Evolutionary conservation across 1,284 basidiomycete species (phyloP).

Genomic region (Malassezia slooffiae): DNA sequence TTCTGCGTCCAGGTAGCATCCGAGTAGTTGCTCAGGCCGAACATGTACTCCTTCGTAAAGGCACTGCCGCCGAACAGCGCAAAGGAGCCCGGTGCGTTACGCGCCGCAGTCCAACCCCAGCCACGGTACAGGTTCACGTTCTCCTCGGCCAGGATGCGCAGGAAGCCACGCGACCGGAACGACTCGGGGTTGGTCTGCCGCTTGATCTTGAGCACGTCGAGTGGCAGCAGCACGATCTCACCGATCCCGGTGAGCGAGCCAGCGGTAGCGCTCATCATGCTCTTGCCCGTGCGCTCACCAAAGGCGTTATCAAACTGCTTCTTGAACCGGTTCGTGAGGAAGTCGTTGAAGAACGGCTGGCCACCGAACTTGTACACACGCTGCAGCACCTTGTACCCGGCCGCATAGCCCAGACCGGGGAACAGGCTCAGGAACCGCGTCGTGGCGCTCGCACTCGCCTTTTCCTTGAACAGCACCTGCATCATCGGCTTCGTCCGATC

Average conservation of each 20-base stretch:
- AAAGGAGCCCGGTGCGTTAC: conserved; percentile 91
- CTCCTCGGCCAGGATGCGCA: conserved; percentile 84
- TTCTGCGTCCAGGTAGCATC: conserved; percentile 87
- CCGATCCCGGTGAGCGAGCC: conserved; percentile 60
- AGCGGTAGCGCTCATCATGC: conserved; percentile 88
- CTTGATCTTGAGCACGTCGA: conserved; percentile 97
- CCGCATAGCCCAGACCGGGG: conserved; percentile 94
- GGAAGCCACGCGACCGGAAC: conserved; percentile 56
- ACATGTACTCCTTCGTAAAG: conserved; percentile 81
- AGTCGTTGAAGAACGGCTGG: conserved; percentile 92
- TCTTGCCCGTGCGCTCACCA: conserved; percentile 89
- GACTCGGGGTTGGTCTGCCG: conserved; percentile 50
- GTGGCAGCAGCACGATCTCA: conserved; percentile 85
- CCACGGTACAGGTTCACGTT: conserved; percentile 81
- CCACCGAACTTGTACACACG: conserved; percentile 73
- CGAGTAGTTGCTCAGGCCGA: conserved; percentile 77
- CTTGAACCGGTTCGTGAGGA: conserved; percentile 69
- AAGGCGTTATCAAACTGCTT: conserved; percentile 67
- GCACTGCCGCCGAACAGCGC: conserved; percentile 87
- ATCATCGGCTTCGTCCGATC: conserved; percentile 51
- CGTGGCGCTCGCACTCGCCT: conserved; percentile 56
- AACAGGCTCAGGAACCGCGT: conserved; percentile 79
- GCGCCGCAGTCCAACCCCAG: conserved; percentile 97
- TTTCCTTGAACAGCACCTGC: conserved; percentile 72
- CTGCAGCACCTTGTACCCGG: conserved; percentile 60